Evolutionary conservation across 2,329 filamentous ascomycete genomes (phyloP).

Genomic region (Bimuria novae-zelandiae): DNA sequence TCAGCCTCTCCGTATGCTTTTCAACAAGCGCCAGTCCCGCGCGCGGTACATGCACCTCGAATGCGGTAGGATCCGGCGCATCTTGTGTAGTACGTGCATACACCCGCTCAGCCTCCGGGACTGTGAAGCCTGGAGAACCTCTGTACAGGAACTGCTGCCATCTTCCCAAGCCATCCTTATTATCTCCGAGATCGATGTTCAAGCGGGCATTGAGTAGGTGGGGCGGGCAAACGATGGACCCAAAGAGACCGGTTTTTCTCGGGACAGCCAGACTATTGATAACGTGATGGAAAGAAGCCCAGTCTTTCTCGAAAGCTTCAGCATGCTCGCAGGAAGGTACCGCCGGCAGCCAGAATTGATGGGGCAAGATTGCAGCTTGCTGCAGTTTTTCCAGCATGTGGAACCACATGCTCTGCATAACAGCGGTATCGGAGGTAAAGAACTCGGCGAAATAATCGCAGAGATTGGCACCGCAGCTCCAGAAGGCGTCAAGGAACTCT

Average conservation of each 20-base stretch:
- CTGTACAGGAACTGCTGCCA: constrained; percentile 36
- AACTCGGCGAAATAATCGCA: constrained; percentile 42
- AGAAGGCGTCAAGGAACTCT: constrained; percentile 21
- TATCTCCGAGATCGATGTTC: constrained; percentile 18
- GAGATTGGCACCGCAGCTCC: constrained; percentile 21
- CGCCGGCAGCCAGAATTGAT: constrained; percentile 2
- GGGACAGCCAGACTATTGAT: constrained; percentile 15
- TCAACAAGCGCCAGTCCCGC: constrained; percentile 30
- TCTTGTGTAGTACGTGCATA: neutral
- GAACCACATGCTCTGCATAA: constrained; percentile 36
- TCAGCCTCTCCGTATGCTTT: constrained; percentile 24
- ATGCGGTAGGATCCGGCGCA: neutral
- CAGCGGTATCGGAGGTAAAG: constrained; percentile 17
- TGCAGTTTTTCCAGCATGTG: constrained; percentile 32
- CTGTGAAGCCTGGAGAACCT: constrained; percentile 25
- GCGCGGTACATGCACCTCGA: constrained; percentile 26
- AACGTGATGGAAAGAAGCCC: neutral
- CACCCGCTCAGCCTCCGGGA: neutral
- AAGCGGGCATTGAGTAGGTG: constrained; percentile 8
- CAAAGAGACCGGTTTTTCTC: neutral
- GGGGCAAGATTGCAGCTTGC: constrained; percentile 9
- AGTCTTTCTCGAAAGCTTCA: constrained; percentile 4
- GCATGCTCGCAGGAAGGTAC: constrained; percentile 1
- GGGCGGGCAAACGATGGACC: neutral
- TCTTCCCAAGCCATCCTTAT: constrained; percentile 27